These are phyloP conservation scores for Erythrobasidium yunnanense DNA, from an alignment of 768 basidiomycete species.

Conservation along the genomic window DNA sequence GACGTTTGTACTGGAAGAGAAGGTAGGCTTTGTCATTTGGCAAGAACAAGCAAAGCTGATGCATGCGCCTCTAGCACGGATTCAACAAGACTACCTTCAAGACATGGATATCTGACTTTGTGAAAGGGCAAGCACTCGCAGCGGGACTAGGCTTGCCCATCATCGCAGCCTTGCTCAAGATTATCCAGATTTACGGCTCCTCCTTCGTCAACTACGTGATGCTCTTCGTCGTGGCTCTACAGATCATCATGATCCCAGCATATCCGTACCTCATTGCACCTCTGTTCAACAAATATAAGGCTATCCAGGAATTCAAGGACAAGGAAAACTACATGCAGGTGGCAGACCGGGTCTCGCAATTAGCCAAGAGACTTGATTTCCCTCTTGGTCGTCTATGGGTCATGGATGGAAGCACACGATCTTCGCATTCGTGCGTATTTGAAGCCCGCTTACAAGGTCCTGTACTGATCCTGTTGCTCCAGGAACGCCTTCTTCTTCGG, in stretches of 20 bases:
- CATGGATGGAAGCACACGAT: conserved; percentile 92
- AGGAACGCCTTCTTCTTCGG: conserved; percentile 79
- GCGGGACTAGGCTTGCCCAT: conserved; percentile 68
- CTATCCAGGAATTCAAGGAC: conserved; percentile 49
- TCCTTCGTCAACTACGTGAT: conserved; percentile 51
- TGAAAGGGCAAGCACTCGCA: conserved; percentile 48
- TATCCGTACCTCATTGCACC: conserved; percentile 67
- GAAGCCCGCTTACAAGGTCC: not conserved
- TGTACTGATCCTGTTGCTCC: not conserved
- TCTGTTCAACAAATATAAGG: conserved; percentile 91
- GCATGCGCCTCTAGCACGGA: conserved; percentile 2
- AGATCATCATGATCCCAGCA: conserved; percentile 49
- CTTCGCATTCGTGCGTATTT: conserved; percentile 77
- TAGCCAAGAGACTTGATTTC: conserved; percentile 76
- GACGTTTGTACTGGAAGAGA: conserved; percentile 88
- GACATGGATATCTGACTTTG: conserved; percentile 64
- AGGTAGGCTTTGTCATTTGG: conserved; percentile 55
- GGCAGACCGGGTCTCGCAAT: conserved; percentile 60
- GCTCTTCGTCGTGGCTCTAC: conserved; percentile 58
- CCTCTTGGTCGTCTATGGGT: conserved; percentile 89
- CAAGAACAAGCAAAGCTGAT: not conserved
- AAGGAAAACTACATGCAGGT: conserved; percentile 41
- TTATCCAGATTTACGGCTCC: conserved; percentile 78
- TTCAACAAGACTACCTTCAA: conserved; percentile 79
- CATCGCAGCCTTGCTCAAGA: conserved; percentile 71